Percentiles rank a stretch among this genome's conserved stretches.
These are phyloP conservation scores for Rhodotorula sp. DNA, from an alignment of 1,284 basidiomycete species.

Conservation along the genomic window DNA sequence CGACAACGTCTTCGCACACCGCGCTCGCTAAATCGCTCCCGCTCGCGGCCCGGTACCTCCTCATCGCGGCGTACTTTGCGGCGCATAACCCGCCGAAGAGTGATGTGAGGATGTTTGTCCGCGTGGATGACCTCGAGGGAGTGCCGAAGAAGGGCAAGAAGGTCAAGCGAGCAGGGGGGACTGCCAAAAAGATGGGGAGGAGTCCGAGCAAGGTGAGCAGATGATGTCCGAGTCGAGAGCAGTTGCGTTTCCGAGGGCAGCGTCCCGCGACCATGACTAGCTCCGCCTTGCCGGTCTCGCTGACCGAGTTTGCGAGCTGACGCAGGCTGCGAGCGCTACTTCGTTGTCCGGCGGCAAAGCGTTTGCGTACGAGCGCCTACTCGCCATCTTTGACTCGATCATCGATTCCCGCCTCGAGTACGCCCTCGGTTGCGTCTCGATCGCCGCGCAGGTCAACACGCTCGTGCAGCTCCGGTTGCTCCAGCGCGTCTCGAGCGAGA, in stretches of 20 bases:
- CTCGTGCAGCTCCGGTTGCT: slow-evolving; percentile 33
- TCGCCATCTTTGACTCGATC: slow-evolving; percentile 39
- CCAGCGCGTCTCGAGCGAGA: slow-evolving; percentile 19
- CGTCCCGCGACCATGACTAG: neutral
- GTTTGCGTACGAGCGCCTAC: slow-evolving; percentile 35
- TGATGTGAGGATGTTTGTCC: slow-evolving; percentile 39
- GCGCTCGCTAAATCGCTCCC: slow-evolving; percentile 31
- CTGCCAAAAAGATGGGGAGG: neutral
- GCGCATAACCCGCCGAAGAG: slow-evolving; percentile 36
- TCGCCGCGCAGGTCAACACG: slow-evolving; percentile 29
- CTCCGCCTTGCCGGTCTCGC: neutral
- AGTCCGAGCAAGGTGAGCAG: slow-evolving; percentile 24
- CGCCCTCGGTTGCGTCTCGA: slow-evolving; percentile 7
- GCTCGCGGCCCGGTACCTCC: slow-evolving; percentile 26
- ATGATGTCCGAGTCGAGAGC: neutral
- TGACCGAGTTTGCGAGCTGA: neutral
- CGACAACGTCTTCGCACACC: neutral
- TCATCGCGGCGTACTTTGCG: slow-evolving; percentile 35
- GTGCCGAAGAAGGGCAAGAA: slow-evolving; percentile 30
- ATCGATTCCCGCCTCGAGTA: slow-evolving; percentile 21
- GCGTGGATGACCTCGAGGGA: slow-evolving; percentile 28
- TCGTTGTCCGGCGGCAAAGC: slow-evolving; percentile 33
- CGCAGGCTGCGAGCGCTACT: slow-evolving; percentile 9
- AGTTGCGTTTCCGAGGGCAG: neutral
- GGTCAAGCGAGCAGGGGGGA: slow-evolving; percentile 1